These are phyloP conservation scores for Vitis hybrid DNA, from an alignment of 177 flowering plant species.

Conservation along the genomic window DNA sequence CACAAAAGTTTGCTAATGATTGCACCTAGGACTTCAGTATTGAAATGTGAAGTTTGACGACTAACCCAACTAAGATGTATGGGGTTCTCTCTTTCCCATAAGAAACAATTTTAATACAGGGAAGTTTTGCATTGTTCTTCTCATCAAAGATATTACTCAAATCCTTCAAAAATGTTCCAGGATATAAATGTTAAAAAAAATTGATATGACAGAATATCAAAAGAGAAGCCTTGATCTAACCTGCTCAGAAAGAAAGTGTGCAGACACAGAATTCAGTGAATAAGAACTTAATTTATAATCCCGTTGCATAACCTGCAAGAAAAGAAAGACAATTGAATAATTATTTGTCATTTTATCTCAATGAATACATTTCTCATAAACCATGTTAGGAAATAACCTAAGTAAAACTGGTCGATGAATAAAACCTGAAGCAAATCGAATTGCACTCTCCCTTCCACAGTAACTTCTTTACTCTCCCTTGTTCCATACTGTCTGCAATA, in stretches of 20 bases:
- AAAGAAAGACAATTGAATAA: constrained; percentile 6
- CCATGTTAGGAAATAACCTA: background rate
- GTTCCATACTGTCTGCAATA: constrained; percentile 81
- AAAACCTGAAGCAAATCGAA: constrained; percentile 96
- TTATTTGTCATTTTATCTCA: background rate
- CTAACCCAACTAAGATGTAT: too few relatives aligned
- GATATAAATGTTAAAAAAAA: background rate
- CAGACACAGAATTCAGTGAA: constrained; percentile 96
- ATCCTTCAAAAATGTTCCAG: background rate
- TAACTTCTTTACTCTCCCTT: constrained; percentile 93
- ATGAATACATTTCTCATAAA: background rate
- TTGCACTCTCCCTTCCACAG: constrained; percentile 94
- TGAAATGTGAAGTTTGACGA: background rate
- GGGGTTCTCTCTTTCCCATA: too few relatives aligned
- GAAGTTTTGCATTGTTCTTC: background rate
- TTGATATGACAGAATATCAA: background rate
- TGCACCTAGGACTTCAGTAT: background rate
- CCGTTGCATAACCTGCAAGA: constrained; percentile 78
- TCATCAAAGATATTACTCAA: background rate
- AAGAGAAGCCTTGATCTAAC: constrained; percentile 28
- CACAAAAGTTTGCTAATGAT: background rate
- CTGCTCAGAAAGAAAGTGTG: constrained; percentile 98
- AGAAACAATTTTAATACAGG: too few relatives aligned
- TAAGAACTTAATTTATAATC: constrained; percentile 98
- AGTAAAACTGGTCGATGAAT: background rate